Percentiles rank a stretch among this genome's conserved stretches.
Evolutionary conservation across 257 asterid species (phyloP).

Genomic region (Cruciata laevipes): DNA sequence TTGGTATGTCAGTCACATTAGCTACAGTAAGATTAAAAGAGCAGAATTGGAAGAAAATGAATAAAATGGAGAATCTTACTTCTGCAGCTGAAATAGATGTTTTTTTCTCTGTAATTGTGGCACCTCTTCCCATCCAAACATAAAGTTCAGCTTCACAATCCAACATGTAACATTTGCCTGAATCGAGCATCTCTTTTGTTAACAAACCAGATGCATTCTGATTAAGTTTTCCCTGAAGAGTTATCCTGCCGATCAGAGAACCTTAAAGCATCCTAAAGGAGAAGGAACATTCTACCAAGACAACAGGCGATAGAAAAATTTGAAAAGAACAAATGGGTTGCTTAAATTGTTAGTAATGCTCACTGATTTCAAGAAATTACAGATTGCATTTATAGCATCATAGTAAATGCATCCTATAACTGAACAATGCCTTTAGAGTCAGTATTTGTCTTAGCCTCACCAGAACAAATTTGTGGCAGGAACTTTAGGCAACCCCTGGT

Average conservation of each 20-base stretch:
- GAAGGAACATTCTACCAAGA: slow-evolving; percentile 13
- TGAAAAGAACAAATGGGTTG: slow-evolving; percentile 15
- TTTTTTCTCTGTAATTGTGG: slow-evolving; percentile 58
- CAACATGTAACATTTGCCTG: slow-evolving; percentile 59
- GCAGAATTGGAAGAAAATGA: not conserved
- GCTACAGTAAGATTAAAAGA: not conserved
- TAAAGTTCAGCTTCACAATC: slow-evolving; percentile 59
- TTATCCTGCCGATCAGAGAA: slow-evolving; percentile 45
- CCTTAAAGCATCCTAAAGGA: slow-evolving; percentile 35
- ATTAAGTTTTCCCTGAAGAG: slow-evolving; percentile 40
- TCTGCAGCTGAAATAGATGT: slow-evolving; percentile 47
- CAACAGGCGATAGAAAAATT: slow-evolving; percentile 12
- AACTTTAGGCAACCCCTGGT: slow-evolving; percentile 16
- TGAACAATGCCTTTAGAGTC: not conserved
- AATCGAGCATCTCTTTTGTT: slow-evolving; percentile 47
- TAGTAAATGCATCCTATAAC: not conserved
- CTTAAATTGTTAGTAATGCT: slow-evolving; percentile 1
- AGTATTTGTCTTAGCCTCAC: slow-evolving; percentile 26
- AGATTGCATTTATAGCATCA: not conserved
- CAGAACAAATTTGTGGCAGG: slow-evolving; percentile 47
- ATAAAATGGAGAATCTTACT: slow-evolving; percentile 31
- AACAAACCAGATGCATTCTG: slow-evolving; percentile 37
- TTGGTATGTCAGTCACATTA: not conserved
- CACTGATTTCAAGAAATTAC: not conserved
- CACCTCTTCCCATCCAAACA: slow-evolving; percentile 74